phyloP scores from a whole-genome alignment of 371 early-diverging fungal species.

The Mucor irregularis region DNA sequence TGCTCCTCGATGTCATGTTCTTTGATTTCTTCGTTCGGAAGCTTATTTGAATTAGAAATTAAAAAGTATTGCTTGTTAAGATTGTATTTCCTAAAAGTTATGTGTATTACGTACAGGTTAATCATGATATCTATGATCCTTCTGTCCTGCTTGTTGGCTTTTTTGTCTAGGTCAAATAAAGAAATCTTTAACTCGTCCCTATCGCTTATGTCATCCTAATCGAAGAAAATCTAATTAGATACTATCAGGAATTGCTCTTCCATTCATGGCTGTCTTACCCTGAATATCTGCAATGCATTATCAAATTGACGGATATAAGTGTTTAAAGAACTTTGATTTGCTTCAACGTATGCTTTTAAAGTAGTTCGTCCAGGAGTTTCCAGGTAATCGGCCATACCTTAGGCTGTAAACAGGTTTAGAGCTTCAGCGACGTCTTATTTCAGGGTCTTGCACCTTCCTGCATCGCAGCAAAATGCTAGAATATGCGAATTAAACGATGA shows the following conservation, averaged over 20 bases:
- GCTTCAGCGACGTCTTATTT: constrained; percentile 16
- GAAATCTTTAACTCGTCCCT: constrained; percentile 22
- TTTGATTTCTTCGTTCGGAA: constrained; percentile 21
- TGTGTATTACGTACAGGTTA: constrained; percentile 24
- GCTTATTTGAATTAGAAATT: constrained; percentile 22
- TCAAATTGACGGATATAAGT: constrained; percentile 19
- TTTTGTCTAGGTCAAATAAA: constrained; percentile 22
- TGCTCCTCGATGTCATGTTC: constrained; percentile 19
- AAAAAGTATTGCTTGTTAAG: constrained; percentile 19
- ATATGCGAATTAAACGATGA: no score
- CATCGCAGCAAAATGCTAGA: no score
- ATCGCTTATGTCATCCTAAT: constrained; percentile 17
- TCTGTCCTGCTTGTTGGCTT: constrained; percentile 24
- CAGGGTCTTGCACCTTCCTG: no score
- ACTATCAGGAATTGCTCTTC: constrained; percentile 24
- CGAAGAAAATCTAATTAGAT: constrained; percentile 24
- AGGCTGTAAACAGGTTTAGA: constrained; percentile 10
- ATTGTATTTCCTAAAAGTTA: constrained; percentile 21
- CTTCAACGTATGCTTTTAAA: constrained; percentile 19
- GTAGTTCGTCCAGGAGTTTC: constrained; percentile 12
- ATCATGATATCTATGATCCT: constrained; percentile 23
- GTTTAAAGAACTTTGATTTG: constrained; percentile 18
- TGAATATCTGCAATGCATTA: constrained; percentile 22
- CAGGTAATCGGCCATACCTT: constrained; percentile 14
- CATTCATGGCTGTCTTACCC: constrained; percentile 23